Evolutionary conservation across 192 early-diverging fungal genomes (phyloP).

Genomic region (Mortierella antarctica): DNA sequence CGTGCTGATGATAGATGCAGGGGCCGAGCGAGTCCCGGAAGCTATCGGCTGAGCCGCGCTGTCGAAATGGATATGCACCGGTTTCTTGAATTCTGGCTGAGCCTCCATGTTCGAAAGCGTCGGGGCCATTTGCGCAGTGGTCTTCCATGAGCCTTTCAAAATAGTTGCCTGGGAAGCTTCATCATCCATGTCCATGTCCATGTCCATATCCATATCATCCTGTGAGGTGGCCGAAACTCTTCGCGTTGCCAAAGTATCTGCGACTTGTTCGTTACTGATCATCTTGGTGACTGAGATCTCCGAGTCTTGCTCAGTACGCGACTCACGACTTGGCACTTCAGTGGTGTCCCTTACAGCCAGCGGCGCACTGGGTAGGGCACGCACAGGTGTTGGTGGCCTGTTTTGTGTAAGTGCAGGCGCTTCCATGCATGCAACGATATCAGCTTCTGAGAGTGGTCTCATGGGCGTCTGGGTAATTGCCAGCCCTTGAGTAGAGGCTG

Average conservation of each 20-base stretch:
- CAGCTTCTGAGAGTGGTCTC: not conserved
- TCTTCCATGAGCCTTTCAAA: slow-evolving; percentile 41
- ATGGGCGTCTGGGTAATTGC: not conserved
- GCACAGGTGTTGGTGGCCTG: too few species aligned
- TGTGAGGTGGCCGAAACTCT: slow-evolving; percentile 1
- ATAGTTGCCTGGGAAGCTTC: slow-evolving; percentile 10
- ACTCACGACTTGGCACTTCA: too few species aligned
- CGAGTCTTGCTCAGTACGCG: too few species aligned
- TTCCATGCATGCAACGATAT: too few species aligned
- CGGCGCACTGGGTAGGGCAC: too few species aligned
- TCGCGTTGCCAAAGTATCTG: not conserved
- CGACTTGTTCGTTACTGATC: not conserved
- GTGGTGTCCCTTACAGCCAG: too few species aligned
- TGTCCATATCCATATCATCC: slow-evolving; percentile 34
- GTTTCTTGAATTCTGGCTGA: not conserved
- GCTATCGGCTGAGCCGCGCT: not conserved
- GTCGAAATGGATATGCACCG: not conserved
- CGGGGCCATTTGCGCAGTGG: slow-evolving; percentile 5
- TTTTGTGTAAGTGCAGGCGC: too few species aligned
- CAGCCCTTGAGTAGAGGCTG: not conserved
- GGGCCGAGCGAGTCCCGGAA: slow-evolving; percentile 11
- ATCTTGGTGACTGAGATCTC: too few species aligned
- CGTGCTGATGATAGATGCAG: not conserved
- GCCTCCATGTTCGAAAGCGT: not conserved
- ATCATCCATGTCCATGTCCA: slow-evolving; percentile 38